Percentiles rank a stretch among this genome's conserved stretches.
These are phyloP conservation scores for Neurospora sp. DNA, from an alignment of 495 filamentous ascomycete genomes.

Conservation along the genomic window DNA sequence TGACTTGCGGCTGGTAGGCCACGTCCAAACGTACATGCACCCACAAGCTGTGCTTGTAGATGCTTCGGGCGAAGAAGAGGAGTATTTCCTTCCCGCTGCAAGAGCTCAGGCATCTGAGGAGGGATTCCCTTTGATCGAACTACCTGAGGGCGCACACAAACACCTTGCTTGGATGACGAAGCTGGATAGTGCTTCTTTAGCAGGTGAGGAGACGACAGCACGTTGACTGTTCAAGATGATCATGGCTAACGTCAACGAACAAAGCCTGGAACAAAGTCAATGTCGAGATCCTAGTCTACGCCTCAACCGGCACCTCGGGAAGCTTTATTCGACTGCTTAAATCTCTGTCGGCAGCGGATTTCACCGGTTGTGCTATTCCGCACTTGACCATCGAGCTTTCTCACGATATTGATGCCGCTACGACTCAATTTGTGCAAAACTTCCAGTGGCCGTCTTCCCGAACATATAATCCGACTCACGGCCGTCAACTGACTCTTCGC, in stretches of 20 bases:
- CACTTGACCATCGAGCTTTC: slow-evolving; percentile 76
- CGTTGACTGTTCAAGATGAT: slow-evolving; percentile 7
- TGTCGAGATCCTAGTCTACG: slow-evolving; percentile 70
- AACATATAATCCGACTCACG: slow-evolving; percentile 24
- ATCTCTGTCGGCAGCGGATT: slow-evolving; percentile 65
- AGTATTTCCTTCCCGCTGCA: slow-evolving; percentile 45
- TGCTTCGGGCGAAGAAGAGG: slow-evolving; percentile 37
- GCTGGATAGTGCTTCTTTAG: slow-evolving; percentile 61
- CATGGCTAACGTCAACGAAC: neutral
- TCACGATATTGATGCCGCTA: slow-evolving; percentile 48
- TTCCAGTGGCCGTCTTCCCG: slow-evolving; percentile 54
- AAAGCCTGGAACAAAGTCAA: slow-evolving; percentile 64
- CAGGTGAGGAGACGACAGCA: slow-evolving; percentile 34
- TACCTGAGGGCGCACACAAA: slow-evolving; percentile 50
- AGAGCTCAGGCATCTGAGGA: slow-evolving; percentile 32
- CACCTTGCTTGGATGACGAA: slow-evolving; percentile 66
- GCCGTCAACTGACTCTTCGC: slow-evolving; percentile 52
- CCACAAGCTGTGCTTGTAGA: slow-evolving; percentile 49
- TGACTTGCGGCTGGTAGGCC: slow-evolving; percentile 18
- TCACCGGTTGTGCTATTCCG: slow-evolving; percentile 51
- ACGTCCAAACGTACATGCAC: slow-evolving; percentile 47
- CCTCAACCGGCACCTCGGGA: slow-evolving; percentile 55
- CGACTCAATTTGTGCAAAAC: slow-evolving; percentile 47
- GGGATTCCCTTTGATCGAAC: slow-evolving; percentile 48
- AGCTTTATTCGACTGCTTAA: slow-evolving; percentile 62